Percentiles rank a stretch among this genome's conserved stretches.
Conservation (phyloP, 2,329 filamentous ascomycete species). For the Cladosporium velox region DNA sequence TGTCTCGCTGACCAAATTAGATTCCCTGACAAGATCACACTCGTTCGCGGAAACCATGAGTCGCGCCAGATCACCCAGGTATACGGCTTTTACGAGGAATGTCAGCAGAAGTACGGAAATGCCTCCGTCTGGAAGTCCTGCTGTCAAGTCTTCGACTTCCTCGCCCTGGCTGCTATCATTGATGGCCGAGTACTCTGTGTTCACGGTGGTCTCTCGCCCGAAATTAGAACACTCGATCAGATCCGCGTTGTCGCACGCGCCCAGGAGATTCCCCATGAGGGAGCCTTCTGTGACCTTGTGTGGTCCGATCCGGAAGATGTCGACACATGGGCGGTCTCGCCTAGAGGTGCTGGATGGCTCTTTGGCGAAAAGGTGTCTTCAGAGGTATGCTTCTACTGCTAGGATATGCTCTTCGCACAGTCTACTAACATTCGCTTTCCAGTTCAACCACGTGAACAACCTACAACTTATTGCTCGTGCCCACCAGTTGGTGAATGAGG, state of each 20-base stretch:
- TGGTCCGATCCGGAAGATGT: conserved; percentile 74
- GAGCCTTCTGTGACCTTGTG: conserved; percentile 74
- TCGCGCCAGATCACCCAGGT: conserved; percentile 77
- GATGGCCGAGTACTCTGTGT: conserved; percentile 74
- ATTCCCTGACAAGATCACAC: conserved; percentile 71
- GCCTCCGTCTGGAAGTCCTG: conserved; percentile 78
- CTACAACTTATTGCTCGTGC: conserved; percentile 71
- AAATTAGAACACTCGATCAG: conserved; percentile 74
- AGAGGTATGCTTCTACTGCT: conserved; percentile 48
- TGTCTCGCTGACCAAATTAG: conserved; percentile 40
- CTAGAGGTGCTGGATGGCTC: conserved; percentile 66
- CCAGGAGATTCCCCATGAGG: conserved; percentile 76
- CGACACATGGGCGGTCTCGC: conserved; percentile 68
- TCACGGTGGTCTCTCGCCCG: conserved; percentile 70
- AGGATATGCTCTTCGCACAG: neutral
- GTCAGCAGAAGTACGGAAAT: conserved; percentile 74
- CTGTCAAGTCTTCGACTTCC: conserved; percentile 76
- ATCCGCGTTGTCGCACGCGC: conserved; percentile 73
- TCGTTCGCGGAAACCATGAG: conserved; percentile 75
- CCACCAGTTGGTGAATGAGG: conserved; percentile 75
- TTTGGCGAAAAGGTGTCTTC: conserved; percentile 72
- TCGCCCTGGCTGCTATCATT: conserved; percentile 71
- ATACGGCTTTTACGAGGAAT: conserved; percentile 78
- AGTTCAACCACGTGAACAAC: conserved; percentile 76
- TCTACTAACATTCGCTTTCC: conserved; percentile 18